Conservation (phyloP, 148 eudicot species). For the Beta vulgaris region DNA sequence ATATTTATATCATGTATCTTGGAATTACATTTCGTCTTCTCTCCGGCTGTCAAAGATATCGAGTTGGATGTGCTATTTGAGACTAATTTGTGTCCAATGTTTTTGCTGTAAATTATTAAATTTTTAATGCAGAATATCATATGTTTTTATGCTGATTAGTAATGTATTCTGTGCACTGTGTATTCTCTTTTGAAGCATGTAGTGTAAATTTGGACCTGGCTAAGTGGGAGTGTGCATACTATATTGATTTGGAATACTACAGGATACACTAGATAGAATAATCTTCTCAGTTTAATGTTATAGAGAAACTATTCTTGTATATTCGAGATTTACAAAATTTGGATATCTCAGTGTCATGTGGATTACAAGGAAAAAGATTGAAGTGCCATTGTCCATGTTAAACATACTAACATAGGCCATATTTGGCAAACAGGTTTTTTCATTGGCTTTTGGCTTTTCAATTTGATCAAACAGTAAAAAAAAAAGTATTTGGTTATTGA, state of each 20-base stretch:
- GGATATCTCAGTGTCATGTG: too few relatives aligned
- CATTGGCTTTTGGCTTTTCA: too few relatives aligned
- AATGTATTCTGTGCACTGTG: background rate
- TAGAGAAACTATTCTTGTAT: too few relatives aligned
- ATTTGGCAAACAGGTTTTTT: too few relatives aligned
- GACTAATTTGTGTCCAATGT: background rate
- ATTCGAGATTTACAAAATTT: too few relatives aligned
- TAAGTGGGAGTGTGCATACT: background rate
- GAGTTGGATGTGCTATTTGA: constrained; percentile 13
- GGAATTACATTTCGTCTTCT: background rate
- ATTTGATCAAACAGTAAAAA: too few relatives aligned
- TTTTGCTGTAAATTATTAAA: background rate
- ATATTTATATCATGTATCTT: background rate
- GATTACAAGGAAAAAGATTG: too few relatives aligned
- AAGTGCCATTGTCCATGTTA: too few relatives aligned
- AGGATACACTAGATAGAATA: background rate
- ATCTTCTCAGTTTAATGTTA: too few relatives aligned
- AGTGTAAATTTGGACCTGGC: background rate
- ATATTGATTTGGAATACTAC: background rate
- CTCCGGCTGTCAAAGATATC: background rate
- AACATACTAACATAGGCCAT: too few relatives aligned
- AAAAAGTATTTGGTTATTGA: too few relatives aligned
- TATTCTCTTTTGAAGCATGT: background rate
- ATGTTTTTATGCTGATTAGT: background rate
- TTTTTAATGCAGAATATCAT: constrained; percentile 1